phyloP scores from a whole-genome alignment of 805 yeast species.

The Grigorovia humatica region DNA sequence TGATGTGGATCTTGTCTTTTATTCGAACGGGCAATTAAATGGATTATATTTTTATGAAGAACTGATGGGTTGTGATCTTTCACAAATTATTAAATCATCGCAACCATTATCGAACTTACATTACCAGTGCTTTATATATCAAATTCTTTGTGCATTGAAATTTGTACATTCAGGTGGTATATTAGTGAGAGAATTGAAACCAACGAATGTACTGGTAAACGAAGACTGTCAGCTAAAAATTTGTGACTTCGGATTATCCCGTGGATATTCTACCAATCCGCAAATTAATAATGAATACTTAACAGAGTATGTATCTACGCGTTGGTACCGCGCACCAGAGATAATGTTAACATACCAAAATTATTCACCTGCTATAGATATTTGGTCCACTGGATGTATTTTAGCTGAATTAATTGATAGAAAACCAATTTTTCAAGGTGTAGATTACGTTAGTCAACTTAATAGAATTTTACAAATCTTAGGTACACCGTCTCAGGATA shows the following conservation, averaged over 20 bases:
- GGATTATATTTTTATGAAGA: constrained; percentile 92
- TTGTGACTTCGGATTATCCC: constrained; percentile 94
- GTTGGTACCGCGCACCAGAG: constrained; percentile 98
- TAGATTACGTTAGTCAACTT: constrained; percentile 90
- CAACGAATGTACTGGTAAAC: constrained; percentile 83
- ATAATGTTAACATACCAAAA: constrained; percentile 90
- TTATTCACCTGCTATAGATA: constrained; percentile 89
- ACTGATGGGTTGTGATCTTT: constrained; percentile 96
- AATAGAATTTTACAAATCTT: constrained; percentile 73
- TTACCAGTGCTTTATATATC: constrained; percentile 86
- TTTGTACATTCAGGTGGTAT: constrained; percentile 89
- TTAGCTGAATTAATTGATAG: constrained; percentile 91
- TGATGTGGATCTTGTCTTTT: constrained; percentile 75
- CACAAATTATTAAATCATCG: constrained; percentile 85
- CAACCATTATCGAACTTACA: constrained; percentile 91
- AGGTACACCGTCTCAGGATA: constrained; percentile 79
- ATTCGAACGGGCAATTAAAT: constrained; percentile 62
- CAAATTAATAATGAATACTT: constrained; percentile 80
- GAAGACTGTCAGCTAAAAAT: constrained; percentile 94
- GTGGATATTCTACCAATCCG: constrained; percentile 75
- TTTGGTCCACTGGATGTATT: constrained; percentile 97
- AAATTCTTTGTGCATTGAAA: constrained; percentile 79
- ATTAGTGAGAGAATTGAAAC: constrained; percentile 87
- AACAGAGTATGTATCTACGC: constrained; percentile 94
- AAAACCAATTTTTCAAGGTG: constrained; percentile 83